A percentile compares a stretch with the other conserved stretches of the same genome.
phyloP scores from a whole-genome alignment of 768 basidiomycete species.

The Pleurotus djamor region DNA sequence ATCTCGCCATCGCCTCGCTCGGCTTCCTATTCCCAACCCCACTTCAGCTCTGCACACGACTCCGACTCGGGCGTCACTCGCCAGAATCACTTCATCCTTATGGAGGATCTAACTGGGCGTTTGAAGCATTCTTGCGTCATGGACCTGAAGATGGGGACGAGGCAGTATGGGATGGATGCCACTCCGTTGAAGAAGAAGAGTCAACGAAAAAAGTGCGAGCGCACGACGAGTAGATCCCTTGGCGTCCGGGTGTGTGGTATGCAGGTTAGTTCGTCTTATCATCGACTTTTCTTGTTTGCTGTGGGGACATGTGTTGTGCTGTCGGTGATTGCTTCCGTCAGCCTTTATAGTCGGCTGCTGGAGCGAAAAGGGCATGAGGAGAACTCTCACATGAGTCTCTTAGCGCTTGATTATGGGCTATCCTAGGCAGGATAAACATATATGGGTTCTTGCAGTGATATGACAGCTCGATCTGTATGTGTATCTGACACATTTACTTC shows the following conservation, averaged over 20 bases:
- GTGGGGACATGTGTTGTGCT: neutral
- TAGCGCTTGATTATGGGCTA: slow-evolving; percentile 6
- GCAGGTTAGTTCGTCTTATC: slow-evolving; percentile 69
- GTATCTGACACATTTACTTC: neutral
- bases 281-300: neutral
- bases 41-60: slow-evolving; percentile 1
- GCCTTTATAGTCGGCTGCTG: neutral
- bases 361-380: slow-evolving; percentile 3
- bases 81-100: slow-evolving; percentile 97
- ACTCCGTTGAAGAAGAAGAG: slow-evolving; percentile 93
- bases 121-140: slow-evolving; percentile 92
- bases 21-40: neutral
- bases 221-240: slow-evolving; percentile 87
- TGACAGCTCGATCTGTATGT: neutral
- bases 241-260: slow-evolving; percentile 97
- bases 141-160: slow-evolving; percentile 99
- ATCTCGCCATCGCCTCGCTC: neutral
- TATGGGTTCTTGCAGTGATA: slow-evolving; percentile 1
- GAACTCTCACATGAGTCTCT: slow-evolving; percentile 5
- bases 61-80: slow-evolving; percentile 58
- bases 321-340: neutral
- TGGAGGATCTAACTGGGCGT: slow-evolving; percentile 97
- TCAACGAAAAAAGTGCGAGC: slow-evolving; percentile 97
- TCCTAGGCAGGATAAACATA: neutral
- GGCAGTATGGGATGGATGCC: slow-evolving; percentile 98